A percentile compares a stretch with the other conserved stretches of the same genome.
These are phyloP conservation scores for Phaeoacremonium minimum DNA, from an alignment of 2,329 filamentous ascomycete species.

Conservation along the genomic window DNA sequence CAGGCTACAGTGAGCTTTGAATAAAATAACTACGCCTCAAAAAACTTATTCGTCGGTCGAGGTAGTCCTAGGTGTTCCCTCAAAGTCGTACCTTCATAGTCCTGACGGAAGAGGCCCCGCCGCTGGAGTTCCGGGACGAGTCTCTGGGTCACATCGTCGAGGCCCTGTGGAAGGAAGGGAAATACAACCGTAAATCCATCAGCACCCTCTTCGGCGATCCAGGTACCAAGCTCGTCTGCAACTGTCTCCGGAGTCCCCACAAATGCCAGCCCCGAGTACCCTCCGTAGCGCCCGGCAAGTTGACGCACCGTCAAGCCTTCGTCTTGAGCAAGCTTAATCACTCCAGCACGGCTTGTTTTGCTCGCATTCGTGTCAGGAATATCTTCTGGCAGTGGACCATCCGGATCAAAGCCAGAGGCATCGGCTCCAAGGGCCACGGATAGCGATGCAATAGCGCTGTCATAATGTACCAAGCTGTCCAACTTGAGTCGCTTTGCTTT, in stretches of 20 bases:
- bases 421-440: conserved; percentile 43
- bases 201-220: conserved; percentile 40
- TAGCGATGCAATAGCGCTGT: conserved; percentile 47
- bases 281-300: conserved; percentile 44
- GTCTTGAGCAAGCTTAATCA: conserved; percentile 36
- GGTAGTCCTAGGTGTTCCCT: conserved; percentile 50
- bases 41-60: conserved; percentile 35
- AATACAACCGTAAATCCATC: conserved; percentile 49
- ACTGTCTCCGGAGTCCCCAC: conserved; percentile 43
- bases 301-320: conserved; percentile 46
- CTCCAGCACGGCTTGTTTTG: conserved; percentile 39
- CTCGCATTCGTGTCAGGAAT: conserved; percentile 50
- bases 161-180: conserved; percentile 44
- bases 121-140: conserved; percentile 47
- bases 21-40: too few species aligned
- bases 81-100: conserved; percentile 48
- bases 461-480: conserved; percentile 49
- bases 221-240: conserved; percentile 42
- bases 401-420: conserved; percentile 41
- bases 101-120: conserved; percentile 43
- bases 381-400: conserved; percentile 40
- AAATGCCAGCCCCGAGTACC: conserved; percentile 44
- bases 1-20: too few species aligned
- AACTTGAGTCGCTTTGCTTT: conserved; percentile 40
- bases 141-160: conserved; percentile 41